A percentile compares a stretch with the other conserved stretches of the same genome.
Conservation (phyloP, 2,329 filamentous ascomycete species). For the Gaeumannomyces sp. region DNA sequence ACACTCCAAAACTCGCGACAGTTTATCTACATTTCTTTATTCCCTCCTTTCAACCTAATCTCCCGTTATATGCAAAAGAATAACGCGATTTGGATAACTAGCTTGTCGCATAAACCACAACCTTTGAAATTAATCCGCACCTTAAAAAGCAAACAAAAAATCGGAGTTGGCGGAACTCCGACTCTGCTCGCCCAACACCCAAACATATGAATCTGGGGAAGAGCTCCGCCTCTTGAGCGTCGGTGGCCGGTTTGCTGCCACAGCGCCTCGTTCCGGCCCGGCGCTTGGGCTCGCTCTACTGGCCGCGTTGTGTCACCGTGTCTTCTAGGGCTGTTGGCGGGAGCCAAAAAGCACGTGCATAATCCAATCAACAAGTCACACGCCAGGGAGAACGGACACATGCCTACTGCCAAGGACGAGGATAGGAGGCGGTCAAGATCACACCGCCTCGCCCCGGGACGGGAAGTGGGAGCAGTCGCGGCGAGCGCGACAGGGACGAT, state of each 20-base stretch:
- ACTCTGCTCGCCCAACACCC: background rate
- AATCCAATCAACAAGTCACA: background rate
- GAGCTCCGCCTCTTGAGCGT: background rate
- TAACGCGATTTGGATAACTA: background rate
- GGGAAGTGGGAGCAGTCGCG: background rate
- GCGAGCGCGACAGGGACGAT: constrained; percentile 1
- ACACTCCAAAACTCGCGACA: background rate
- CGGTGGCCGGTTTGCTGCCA: background rate
- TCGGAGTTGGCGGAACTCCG: background rate
- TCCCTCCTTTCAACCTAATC: background rate
- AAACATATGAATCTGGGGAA: background rate
- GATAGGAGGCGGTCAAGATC: constrained; percentile 3
- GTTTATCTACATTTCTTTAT: background rate
- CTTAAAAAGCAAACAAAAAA: background rate
- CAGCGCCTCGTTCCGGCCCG: too few species aligned
- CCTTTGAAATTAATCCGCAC: background rate
- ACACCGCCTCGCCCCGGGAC: background rate
- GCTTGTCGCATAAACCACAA: background rate
- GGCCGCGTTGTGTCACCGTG: background rate
- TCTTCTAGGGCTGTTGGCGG: constrained; percentile 21
- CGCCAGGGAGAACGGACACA: background rate
- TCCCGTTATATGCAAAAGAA: background rate
- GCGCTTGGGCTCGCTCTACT: background rate
- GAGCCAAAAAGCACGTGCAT: constrained; percentile 24
- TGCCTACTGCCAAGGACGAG: constrained; percentile 3